A percentile compares a stretch with the other conserved stretches of the same genome.
Conservation (phyloP, 192 early-diverging fungal genomes). For the Rhizoclosmatium globosum region DNA sequence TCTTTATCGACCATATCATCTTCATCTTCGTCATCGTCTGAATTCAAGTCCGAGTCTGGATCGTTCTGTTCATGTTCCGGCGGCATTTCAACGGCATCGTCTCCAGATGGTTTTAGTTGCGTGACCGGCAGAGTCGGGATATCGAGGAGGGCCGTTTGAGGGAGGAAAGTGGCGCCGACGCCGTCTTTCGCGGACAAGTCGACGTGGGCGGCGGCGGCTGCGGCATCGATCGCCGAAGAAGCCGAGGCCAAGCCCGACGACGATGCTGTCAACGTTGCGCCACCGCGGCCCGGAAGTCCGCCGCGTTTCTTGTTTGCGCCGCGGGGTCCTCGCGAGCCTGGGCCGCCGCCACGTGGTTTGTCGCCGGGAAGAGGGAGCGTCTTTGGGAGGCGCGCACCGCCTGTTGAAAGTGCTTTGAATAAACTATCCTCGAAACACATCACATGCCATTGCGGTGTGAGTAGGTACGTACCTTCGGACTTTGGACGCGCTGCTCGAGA, state of each 20-base stretch:
- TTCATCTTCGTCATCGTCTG: constrained; percentile 28
- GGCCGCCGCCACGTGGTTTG: neutral
- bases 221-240: neutral
- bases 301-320: neutral
- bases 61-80: constrained; percentile 9
- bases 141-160: constrained; percentile 3
- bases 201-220: neutral
- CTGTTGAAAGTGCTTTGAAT: neutral
- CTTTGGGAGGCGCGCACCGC: constrained; percentile 11
- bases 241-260: too few species aligned
- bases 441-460: too few species aligned
- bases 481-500: constrained; percentile 23
- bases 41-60: neutral
- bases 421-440: neutral
- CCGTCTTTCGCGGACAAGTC: neutral
- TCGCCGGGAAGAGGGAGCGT: neutral
- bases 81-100: constrained; percentile 12
- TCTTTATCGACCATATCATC: constrained; percentile 32
- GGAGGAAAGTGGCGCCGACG: neutral
- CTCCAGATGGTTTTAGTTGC: neutral
- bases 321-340: neutral
- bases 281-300: constrained; percentile 22
- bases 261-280: neutral
- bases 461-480: neutral
- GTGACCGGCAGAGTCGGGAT: neutral